phyloP scores from a whole-genome alignment of 805 yeast genomes.

The Candida nanaspora region DNA sequence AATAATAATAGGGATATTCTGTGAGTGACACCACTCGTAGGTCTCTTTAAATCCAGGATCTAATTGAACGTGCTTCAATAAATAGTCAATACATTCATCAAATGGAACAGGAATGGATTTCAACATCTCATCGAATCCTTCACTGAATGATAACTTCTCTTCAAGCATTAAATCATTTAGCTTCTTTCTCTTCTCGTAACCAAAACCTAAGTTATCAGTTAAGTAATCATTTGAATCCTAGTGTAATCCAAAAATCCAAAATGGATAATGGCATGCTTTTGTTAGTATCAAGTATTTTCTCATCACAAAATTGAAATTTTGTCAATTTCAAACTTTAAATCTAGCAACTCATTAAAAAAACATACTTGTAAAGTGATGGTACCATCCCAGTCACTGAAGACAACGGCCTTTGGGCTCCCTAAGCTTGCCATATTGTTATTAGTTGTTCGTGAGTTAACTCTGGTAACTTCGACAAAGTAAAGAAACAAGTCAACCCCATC shows the following conservation, averaged over 20 bases:
- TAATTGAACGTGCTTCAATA: slow-evolving; percentile 59
- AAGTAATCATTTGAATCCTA: slow-evolving; percentile 84
- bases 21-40: slow-evolving; percentile 67
- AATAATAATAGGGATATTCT: slow-evolving; percentile 76
- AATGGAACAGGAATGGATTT: slow-evolving; percentile 71
- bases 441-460: too few species aligned
- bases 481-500: too few species aligned
- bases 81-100: slow-evolving; percentile 68
- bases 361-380: slow-evolving; percentile 77
- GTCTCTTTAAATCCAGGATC: slow-evolving; percentile 89
- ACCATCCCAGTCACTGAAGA: slow-evolving; percentile 98
- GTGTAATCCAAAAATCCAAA: too few species aligned
- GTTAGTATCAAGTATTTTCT: too few species aligned
- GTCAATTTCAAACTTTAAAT: too few species aligned
- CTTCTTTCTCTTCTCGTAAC: slow-evolving; percentile 54
- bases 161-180: slow-evolving; percentile 68
- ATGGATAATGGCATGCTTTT: too few species aligned
- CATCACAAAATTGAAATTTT: too few species aligned
- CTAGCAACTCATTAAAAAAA: too few species aligned
- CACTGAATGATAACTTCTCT: slow-evolving; percentile 65
- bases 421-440: background rate
- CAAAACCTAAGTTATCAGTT: slow-evolving; percentile 87
- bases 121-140: slow-evolving; percentile 81
- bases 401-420: slow-evolving; percentile 46
- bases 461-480: too few species aligned